These are phyloP conservation scores for Circinella minor DNA, from an alignment of 371 early-diverging fungal genomes.

Conservation along the genomic window DNA sequence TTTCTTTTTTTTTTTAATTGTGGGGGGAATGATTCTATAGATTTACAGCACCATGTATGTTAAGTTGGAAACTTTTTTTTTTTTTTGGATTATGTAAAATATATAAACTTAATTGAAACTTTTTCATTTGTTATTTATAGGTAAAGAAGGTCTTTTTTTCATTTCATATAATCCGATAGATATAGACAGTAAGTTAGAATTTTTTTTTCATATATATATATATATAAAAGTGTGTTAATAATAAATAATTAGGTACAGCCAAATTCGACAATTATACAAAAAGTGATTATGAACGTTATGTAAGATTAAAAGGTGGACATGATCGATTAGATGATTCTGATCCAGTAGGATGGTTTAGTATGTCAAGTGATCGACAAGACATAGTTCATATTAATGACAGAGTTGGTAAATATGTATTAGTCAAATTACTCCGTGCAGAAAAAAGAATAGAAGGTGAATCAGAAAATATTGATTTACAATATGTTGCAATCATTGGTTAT, in stretches of 20 bases:
- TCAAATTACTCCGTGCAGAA: conserved; percentile 36
- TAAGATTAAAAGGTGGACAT: neutral
- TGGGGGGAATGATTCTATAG: neutral
- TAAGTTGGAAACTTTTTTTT: too few species aligned
- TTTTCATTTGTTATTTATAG: neutral
- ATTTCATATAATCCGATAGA: conserved; percentile 25
- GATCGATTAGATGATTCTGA: conserved; percentile 22
- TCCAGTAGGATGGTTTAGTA: conserved; percentile 34
- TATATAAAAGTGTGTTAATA: neutral
- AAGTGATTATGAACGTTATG: conserved; percentile 19
- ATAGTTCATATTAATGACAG: conserved; percentile 22
- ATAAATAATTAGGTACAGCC: conserved; percentile 11
- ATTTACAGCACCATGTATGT: conserved; percentile 35
- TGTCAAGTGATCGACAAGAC: conserved; percentile 22
- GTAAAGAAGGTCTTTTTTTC: conserved; percentile 40
- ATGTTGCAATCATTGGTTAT: conserved; percentile 37
- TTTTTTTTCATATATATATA: neutral
- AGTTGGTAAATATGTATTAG: conserved; percentile 31
- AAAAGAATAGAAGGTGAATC: conserved; percentile 29
- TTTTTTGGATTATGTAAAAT: too few species aligned
- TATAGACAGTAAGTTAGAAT: conserved; percentile 16
- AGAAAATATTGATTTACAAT: conserved; percentile 43
- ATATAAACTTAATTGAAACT: too few species aligned
- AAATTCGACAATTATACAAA: conserved; percentile 22
- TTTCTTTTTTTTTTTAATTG: too few species aligned